Percentiles rank a stretch among this genome's conserved stretches.
phyloP scores from a whole-genome alignment of 176 grass and related monocot genomes.

The Ensete glaucum region DNA sequence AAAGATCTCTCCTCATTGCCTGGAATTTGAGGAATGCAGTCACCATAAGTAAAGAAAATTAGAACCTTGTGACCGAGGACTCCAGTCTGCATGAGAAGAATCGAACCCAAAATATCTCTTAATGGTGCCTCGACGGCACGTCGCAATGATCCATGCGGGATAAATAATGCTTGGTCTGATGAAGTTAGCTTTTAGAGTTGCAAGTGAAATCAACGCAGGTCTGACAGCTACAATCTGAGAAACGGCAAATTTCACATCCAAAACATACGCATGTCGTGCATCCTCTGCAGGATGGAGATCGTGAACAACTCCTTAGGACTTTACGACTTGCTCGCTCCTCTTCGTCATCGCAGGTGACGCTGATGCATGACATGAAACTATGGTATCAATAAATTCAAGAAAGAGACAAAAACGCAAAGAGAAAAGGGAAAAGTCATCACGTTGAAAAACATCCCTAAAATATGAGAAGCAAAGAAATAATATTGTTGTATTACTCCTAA shows the following conservation, averaged over 20 bases:
- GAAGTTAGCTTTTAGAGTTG: slow-evolving; percentile 26
- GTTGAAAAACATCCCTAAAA: too few species aligned
- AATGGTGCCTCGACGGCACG: neutral
- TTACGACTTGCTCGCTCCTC: slow-evolving; percentile 90
- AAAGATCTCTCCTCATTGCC: neutral
- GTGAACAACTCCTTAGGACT: slow-evolving; percentile 61
- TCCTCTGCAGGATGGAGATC: slow-evolving; percentile 58
- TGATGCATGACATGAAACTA: slow-evolving; percentile 8
- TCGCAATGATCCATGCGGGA: neutral
- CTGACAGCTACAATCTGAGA: slow-evolving; percentile 83
- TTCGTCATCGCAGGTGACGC: slow-evolving; percentile 63
- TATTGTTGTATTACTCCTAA: too few species aligned
- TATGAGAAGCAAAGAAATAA: too few species aligned
- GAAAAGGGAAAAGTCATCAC: too few species aligned
- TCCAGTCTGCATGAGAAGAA: neutral
- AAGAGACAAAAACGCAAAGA: neutral
- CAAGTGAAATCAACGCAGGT: slow-evolving; percentile 82
- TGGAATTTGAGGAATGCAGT: neutral
- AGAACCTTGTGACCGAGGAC: neutral
- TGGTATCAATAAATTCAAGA: neutral
- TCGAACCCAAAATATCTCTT: neutral
- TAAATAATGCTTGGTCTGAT: neutral
- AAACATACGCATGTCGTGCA: slow-evolving; percentile 94
- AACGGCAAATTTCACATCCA: slow-evolving; percentile 79
- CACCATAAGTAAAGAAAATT: neutral